phyloP scores from a whole-genome alignment of 164 flowering plant species.

The Piper longum region DNA sequence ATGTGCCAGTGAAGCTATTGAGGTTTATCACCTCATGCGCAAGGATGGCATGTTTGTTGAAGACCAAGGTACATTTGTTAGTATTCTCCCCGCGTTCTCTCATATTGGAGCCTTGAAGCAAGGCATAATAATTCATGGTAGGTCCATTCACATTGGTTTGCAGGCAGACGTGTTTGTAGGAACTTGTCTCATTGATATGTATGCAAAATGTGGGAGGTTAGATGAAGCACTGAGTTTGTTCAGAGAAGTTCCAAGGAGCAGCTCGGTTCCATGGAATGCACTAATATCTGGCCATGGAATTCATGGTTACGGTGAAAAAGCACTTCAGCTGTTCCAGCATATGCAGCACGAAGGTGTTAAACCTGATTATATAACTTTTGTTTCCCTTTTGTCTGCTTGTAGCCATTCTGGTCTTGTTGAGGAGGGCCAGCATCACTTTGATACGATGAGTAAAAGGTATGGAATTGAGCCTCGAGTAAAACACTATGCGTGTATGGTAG shows the following conservation, averaged over 20 bases:
- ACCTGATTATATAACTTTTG: constrained; percentile 50
- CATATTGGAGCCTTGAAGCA: constrained; percentile 26
- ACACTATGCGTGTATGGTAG: constrained; percentile 50
- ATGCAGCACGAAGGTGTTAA: constrained; percentile 35
- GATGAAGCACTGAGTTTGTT: constrained; percentile 37
- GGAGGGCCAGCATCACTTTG: constrained; percentile 33
- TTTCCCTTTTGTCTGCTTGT: constrained; percentile 46
- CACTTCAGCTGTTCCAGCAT: constrained; percentile 28
- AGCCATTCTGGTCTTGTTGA: constrained; percentile 61
- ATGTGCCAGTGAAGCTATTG: constrained; percentile 47
- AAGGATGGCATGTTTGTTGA: constrained; percentile 22
- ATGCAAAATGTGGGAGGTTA: constrained; percentile 59
- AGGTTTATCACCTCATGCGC: constrained; percentile 25
- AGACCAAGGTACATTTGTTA: constrained; percentile 50
- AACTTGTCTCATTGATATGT: constrained; percentile 56
- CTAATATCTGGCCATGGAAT: constrained; percentile 47
- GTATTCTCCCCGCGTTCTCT: constrained; percentile 37
- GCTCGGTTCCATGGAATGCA: constrained; percentile 41
- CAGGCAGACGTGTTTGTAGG: constrained; percentile 37
- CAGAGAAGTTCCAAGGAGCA: constrained; percentile 21
- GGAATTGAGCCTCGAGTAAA: constrained; percentile 23
- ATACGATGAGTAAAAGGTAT: constrained; percentile 18
- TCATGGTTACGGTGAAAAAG: constrained; percentile 44
- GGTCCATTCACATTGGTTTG: constrained; percentile 22
- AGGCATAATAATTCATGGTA: constrained; percentile 42